Conservation (phyloP, 2,329 filamentous ascomycete species). For the Microcyclospora pomicola region DNA sequence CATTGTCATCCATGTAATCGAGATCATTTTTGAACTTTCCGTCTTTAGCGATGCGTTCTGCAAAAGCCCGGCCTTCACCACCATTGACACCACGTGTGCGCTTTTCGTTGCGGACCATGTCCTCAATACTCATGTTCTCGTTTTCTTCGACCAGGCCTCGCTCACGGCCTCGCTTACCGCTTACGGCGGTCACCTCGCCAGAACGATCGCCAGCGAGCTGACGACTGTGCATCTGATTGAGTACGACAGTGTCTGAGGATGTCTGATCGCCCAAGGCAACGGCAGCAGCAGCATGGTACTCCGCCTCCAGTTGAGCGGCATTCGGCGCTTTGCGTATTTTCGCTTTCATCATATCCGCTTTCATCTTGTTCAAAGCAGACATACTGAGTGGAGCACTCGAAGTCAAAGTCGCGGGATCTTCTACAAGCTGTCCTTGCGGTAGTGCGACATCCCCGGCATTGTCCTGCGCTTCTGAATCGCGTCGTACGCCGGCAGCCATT, state of each 20-base stretch:
- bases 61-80: constrained; percentile 70
- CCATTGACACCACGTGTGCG: constrained; percentile 53
- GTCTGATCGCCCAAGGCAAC: constrained; percentile 41
- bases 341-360: constrained; percentile 91
- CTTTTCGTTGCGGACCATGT: constrained; percentile 92
- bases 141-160: constrained; percentile 79
- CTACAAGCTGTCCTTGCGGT: constrained; percentile 44
- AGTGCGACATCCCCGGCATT: constrained; percentile 19
- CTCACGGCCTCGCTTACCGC: constrained; percentile 70
- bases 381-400: constrained; percentile 50
- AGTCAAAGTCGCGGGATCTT: constrained; percentile 36
- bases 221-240: constrained; percentile 79
- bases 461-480: constrained; percentile 14
- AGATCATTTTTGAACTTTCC: constrained; percentile 80
- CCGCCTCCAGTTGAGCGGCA: constrained; percentile 60
- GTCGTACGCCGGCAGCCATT: constrained; percentile 40
- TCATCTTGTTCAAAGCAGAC: constrained; percentile 73
- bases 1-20: constrained; percentile 97
- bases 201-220: constrained; percentile 66
- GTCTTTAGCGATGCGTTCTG: constrained; percentile 90
- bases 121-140: constrained; percentile 87
- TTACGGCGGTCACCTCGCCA: constrained; percentile 62
- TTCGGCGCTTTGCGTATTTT: constrained; percentile 69
- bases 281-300: constrained; percentile 66
- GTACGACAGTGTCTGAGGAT: constrained; percentile 57